Percentiles rank a stretch among this genome's conserved stretches.
Evolutionary conservation across 2,329 filamentous ascomycete species (phyloP).

Genomic region (Penicillium sp.): DNA sequence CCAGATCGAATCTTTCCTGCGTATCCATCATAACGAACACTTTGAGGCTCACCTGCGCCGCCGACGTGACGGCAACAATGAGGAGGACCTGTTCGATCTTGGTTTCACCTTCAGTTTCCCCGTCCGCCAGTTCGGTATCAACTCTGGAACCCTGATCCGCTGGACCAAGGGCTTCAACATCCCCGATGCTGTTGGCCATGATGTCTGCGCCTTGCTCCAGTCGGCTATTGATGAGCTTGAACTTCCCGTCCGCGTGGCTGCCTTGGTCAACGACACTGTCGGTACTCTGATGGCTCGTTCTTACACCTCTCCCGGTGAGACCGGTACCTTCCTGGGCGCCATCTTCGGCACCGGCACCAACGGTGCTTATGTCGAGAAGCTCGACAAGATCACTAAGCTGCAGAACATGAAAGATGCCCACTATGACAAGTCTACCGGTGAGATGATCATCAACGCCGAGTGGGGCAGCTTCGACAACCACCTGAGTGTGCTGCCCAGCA

Average conservation of each 20-base stretch:
- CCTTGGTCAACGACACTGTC: slow-evolving; percentile 95
- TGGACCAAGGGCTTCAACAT: slow-evolving; percentile 99
- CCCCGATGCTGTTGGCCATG: slow-evolving; percentile 88
- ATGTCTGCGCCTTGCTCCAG: slow-evolving; percentile 90
- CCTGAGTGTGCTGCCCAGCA: slow-evolving; percentile 83
- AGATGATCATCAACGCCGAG: slow-evolving; percentile 98
- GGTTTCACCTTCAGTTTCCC: slow-evolving; percentile 99
- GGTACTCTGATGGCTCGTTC: slow-evolving; percentile 97
- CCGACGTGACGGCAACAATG: slow-evolving; percentile 64
- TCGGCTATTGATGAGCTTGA: slow-evolving; percentile 82
- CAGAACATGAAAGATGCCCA: slow-evolving; percentile 55
- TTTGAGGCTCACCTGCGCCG: slow-evolving; percentile 73
- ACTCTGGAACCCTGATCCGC: slow-evolving; percentile 89
- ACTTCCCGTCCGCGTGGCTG: slow-evolving; percentile 91
- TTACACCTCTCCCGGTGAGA: slow-evolving; percentile 88
- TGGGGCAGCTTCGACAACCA: slow-evolving; percentile 99
- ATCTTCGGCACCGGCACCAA: slow-evolving; percentile 99
- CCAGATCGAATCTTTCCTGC: slow-evolving; percentile 87
- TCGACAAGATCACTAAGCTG: slow-evolving; percentile 81
- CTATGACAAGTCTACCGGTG: slow-evolving; percentile 78
- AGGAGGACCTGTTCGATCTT: slow-evolving; percentile 84
- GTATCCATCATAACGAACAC: slow-evolving; percentile 84
- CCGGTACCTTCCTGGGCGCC: slow-evolving; percentile 84
- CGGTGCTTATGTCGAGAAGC: slow-evolving; percentile 94
- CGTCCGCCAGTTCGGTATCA: slow-evolving; percentile 90